Conservation (phyloP, 148 eudicot genomes). For the Chenopodium formosanum region DNA sequence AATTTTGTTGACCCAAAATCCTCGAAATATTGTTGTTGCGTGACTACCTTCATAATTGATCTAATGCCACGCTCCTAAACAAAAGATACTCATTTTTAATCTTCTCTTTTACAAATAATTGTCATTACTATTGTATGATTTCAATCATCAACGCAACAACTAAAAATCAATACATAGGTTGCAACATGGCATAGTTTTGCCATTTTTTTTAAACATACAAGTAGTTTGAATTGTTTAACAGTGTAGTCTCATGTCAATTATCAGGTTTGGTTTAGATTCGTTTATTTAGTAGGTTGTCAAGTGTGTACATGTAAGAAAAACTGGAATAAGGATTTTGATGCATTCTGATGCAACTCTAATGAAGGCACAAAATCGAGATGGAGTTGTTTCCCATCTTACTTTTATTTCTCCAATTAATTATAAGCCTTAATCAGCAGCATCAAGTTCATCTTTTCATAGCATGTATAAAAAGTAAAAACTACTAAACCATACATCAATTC, state of each 20-base stretch:
- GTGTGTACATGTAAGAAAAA: no score
- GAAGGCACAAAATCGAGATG: constrained; percentile 1
- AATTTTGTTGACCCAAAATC: not conserved
- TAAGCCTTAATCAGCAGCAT: not conserved
- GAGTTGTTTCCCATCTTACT: not conserved
- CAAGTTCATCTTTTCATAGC: constrained; percentile 7
- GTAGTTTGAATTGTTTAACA: no score
- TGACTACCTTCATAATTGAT: not conserved
- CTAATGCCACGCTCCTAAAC: not conserved
- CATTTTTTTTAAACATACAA: no score
- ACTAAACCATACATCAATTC: constrained; percentile 19
- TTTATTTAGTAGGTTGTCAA: no score
- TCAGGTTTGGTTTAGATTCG: no score
- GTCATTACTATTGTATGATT: not conserved
- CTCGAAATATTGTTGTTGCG: not conserved
- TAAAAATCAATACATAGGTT: no score
- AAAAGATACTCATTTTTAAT: no score
- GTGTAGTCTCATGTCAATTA: no score
- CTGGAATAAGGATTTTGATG: not conserved
- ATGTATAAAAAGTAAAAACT: constrained; percentile 2
- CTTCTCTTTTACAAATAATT: no score
- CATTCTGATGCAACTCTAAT: not conserved
- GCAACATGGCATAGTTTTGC: no score
- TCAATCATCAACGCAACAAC: no score
- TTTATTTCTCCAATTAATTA: not conserved